Evolutionary conservation across 2,329 filamentous ascomycete genomes (phyloP), one percentile per base, ranked within the genome.

Genomic region (Ceratocystis cacaofunesta): DNA sequence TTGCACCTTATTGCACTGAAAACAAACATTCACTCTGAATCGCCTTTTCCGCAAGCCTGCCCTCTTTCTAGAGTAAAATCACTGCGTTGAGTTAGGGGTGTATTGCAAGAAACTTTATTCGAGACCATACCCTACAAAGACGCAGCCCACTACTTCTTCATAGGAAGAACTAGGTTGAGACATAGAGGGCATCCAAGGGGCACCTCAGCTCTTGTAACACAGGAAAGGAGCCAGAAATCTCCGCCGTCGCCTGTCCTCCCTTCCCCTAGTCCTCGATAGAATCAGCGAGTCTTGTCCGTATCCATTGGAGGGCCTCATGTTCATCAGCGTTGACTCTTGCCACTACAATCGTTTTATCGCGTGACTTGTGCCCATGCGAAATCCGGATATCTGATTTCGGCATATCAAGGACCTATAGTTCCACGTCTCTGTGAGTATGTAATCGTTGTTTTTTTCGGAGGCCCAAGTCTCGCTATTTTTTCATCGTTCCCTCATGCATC

Each of bases 381-480:
- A 90, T 80, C 55, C 81, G 77, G 1, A 89, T 74, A 67, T 83
- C 79, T 1, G 86, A 85, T 71, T 86, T 88, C 36, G 86, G 81
- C 5, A 86, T 76, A 1, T 77, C 76, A 1, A 89, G 77, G 5
- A 79, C 77, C 67, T 68, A 3, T 28, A 28, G 8, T 52, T 25
- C 36, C 36, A 41, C 19, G 25, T 52, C 22, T 5, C 2, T 2
- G 48, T 52, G 10, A 58, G n/a, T 22, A 36, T 58, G 10, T 15
- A 52, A 28, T 15, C 55, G 28, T 36, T 36, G 17, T 4, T 58
- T 8, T 15, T 12, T 41, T 15, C 36, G 7, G 15, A 32, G 55
- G 17, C 17, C 15, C 30, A 58, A 15, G 32, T 32, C 5, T 6
- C 17, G 32, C 8, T 5, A 68, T 74, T 36, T 12, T 43, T 12